These are phyloP conservation scores for Naegleria fowleri DNA, from an alignment of 208 protist species.

Conservation along the genomic window DNA sequence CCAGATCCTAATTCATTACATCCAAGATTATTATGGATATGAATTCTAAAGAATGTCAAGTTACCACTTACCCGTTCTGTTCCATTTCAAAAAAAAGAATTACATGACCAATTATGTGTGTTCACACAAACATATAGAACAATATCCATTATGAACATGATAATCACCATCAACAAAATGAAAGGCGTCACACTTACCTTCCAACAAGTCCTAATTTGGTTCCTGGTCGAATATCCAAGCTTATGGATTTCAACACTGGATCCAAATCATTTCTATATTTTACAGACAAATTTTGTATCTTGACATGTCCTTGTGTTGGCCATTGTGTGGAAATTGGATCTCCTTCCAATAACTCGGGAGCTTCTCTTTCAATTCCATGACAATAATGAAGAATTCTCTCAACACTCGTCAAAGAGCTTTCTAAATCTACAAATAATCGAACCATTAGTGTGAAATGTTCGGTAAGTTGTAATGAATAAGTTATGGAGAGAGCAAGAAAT, in stretches of 20 bases:
- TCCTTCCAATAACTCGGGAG: not conserved
- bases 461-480: constrained; percentile 37
- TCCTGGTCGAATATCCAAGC: constrained; percentile 34
- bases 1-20: constrained; percentile 66
- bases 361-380: constrained; percentile 47
- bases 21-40: too few relatives aligned
- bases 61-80: too few relatives aligned
- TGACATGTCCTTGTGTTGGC: constrained; percentile 23
- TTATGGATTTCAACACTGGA: constrained; percentile 42
- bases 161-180: too few relatives aligned
- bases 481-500: constrained; percentile 40
- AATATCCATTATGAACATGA: too few relatives aligned
- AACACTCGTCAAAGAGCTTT: constrained; percentile 72
- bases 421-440: constrained; percentile 42
- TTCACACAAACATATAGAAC: too few relatives aligned
- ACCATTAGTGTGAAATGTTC: constrained; percentile 40
- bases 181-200: constrained; percentile 28
- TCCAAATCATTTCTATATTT: constrained; percentile 32
- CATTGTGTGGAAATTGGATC: not conserved
- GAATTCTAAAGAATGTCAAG: too few relatives aligned
- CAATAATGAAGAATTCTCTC: constrained; percentile 71
- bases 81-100: too few relatives aligned
- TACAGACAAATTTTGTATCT: not conserved
- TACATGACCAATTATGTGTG: too few relatives aligned
- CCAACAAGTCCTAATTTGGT: constrained; percentile 70